Evolutionary conservation across 1,139 yeast species (phyloP), one percentile per base, ranked within the genome.

Genomic region (Hemisphaericaspora xylanilytica): DNA sequence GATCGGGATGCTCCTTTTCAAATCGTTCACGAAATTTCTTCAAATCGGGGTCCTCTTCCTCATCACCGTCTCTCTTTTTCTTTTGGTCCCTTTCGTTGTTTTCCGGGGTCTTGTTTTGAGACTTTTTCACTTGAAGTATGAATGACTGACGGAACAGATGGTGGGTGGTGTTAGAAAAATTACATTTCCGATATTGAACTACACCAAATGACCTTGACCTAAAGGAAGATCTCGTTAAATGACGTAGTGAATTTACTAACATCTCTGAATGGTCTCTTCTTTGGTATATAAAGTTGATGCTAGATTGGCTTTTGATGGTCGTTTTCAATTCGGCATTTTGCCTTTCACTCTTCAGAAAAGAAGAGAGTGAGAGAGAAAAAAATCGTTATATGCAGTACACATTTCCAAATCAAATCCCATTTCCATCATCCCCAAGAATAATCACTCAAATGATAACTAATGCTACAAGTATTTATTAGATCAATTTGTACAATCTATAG

Each of bases 1-100:
- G 36, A 34, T 59, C 56, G 4, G 68, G 65, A 41, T 61, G 55
- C 45, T 63, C 58, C 42, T 65, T 60, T 49, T 59, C 59, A 40
- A 65, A 47, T 27, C 59, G 58, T 26, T 49, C 46, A 15, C 43
- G 42, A 44, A 42, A 39, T 13, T 46, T 38, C 36, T 46, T 37
- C 32, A 44, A 39, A 30, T 43, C 40, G 8, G 42, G 36, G 18
- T 36, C 37, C 24, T 45, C 44, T 14, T 43, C 42, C 17, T 38
- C 24, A 22, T 46, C 45, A 28, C 44, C 38, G n/a, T 41, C 16
- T 28, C 48, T 12, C 27, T 39, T 37, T 41, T 34, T 31, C 37
- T 37, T n/a, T 39, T 36, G 25, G 46, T 44, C 30, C 47, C 46
- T 16, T 47, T 27, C 24, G 44, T 44, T 41, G 34, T 15, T 43